A percentile compares a stretch with the other conserved stretches of the same genome.
Conservation (phyloP, 306 rosid species). For the Cucumis hystrix region DNA sequence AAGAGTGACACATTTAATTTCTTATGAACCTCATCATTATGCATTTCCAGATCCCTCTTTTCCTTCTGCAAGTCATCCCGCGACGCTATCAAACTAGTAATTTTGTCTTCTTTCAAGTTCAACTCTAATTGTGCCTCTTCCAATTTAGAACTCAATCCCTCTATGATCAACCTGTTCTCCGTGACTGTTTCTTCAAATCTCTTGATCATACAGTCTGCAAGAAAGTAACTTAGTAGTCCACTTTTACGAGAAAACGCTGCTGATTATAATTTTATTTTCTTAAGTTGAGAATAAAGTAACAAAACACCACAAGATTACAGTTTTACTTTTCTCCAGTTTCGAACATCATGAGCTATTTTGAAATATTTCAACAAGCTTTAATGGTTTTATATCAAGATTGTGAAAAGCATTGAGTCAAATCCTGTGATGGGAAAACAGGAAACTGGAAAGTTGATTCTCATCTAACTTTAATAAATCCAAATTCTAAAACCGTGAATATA, state of each 20-base stretch:
- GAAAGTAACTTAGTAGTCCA: constrained; percentile 5
- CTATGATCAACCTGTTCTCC: constrained; percentile 37
- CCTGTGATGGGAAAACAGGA: background rate
- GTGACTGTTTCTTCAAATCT: constrained; percentile 44
- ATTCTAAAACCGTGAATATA: background rate
- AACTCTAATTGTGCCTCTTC: constrained; percentile 41
- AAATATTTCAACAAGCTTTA: background rate
- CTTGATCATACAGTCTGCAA: constrained; percentile 56
- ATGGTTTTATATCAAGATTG: background rate
- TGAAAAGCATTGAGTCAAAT: background rate
- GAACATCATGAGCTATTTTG: background rate
- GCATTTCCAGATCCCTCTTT: constrained; percentile 40
- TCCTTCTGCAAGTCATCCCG: constrained; percentile 42
- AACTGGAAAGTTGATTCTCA: background rate
- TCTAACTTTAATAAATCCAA: background rate
- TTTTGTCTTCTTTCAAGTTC: constrained; percentile 53
- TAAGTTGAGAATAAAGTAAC: background rate
- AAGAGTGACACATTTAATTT: constrained; percentile 39
- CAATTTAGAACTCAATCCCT: constrained; percentile 50
- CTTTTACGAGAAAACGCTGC: background rate
- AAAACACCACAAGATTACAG: background rate
- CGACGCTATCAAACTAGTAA: constrained; percentile 22
- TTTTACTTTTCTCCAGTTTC: background rate
- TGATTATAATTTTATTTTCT: background rate
- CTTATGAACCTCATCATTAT: constrained; percentile 33